Conservation (phyloP, 768 basidiomycete genomes). For the Leucogyrophana mollusca region DNA sequence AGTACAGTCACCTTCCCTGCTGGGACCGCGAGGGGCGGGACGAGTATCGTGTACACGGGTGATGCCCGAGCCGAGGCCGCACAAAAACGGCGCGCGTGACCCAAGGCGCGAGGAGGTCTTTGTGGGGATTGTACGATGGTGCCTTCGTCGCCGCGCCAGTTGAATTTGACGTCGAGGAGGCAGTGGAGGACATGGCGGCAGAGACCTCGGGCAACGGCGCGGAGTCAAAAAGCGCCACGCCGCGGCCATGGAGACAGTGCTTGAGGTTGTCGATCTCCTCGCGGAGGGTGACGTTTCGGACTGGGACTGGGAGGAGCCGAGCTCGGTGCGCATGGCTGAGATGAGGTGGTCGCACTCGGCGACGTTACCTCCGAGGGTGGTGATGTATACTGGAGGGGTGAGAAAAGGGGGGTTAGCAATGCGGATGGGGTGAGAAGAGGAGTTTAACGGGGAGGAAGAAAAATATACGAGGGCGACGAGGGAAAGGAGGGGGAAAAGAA, state of each 20-base stretch:
- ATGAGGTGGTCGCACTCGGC: too few species aligned
- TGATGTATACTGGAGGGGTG: slow-evolving; percentile 77
- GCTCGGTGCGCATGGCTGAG: too few species aligned
- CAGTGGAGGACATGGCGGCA: too few species aligned
- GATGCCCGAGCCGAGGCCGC: slow-evolving; percentile 63
- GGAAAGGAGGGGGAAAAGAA: not conserved
- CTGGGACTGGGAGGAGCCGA: too few species aligned
- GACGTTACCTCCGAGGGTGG: slow-evolving; percentile 90
- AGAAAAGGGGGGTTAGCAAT: not conserved
- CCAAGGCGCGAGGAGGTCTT: slow-evolving; percentile 56
- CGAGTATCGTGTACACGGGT: slow-evolving; percentile 75
- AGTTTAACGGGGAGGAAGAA: not conserved
- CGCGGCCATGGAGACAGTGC: slow-evolving; percentile 66
- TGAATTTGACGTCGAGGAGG: too few species aligned
- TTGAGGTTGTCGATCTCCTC: slow-evolving; percentile 78
- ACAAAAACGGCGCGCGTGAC: slow-evolving; percentile 70
- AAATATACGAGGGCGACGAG: too few species aligned
- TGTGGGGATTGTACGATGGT: too few species aligned
- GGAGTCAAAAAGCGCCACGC: slow-evolving; percentile 45
- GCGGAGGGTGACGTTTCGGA: too few species aligned
- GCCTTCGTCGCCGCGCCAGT: too few species aligned
- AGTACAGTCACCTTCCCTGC: slow-evolving; percentile 23
- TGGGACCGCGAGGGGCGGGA: slow-evolving; percentile 60
- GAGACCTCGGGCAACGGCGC: too few species aligned
- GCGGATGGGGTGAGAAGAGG: not conserved